Base-by-base conservation (phyloP, 768 basidiomycete species). In the Asterophora parasitica region DNA sequence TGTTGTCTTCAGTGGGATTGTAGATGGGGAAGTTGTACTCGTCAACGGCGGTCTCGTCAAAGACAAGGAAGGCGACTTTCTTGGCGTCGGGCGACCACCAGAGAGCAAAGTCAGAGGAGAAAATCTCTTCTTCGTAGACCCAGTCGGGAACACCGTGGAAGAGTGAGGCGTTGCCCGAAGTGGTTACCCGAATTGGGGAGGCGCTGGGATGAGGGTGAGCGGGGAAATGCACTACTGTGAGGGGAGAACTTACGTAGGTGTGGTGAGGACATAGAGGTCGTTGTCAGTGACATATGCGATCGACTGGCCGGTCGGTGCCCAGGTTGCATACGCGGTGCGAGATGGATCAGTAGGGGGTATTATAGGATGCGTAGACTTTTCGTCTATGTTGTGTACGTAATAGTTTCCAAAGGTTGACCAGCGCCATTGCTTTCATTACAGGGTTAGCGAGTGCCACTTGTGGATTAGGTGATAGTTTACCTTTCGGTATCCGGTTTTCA, bases 121-220 rank as follows among this genome's bases (percentile, higher is more conserved):
- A 87, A 17, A 97, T 81, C 62, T 96, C 92, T 61, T 95, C 92
- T 63, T 95, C 92, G 64, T 94, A 94, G 4, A 97, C 95, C 95
- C 96, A 98, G 62, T 96, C 92, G 0, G 92, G 90, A 1, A 96
- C 88, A 6, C 96, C 96, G 58, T 97, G 83, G 73, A 98, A 96
- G 12, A 94, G 73, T 0, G 87, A 85, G 0, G 81, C 75, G 43
- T 85, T 88, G 0, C 96, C 96, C 11, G 83, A 79, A 1, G 73
- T 69, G 1, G 95, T 99, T 8, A 98, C 74, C 8, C 85, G 83
- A 42, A 94, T 84, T 8, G 83, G 70, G 11, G 69, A 55, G 1
- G 72, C 61, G 2, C 63, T 7, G 66, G 56, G 16, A 70, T 75
- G 38, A 13, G 48, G 37, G 40, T 38, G 32, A 36, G 33, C 31